A percentile compares a stretch with the other conserved stretches of the same genome.
Evolutionary conservation across 345 rosid genomes (phyloP).

Genomic region (Rhizophora mangle): DNA sequence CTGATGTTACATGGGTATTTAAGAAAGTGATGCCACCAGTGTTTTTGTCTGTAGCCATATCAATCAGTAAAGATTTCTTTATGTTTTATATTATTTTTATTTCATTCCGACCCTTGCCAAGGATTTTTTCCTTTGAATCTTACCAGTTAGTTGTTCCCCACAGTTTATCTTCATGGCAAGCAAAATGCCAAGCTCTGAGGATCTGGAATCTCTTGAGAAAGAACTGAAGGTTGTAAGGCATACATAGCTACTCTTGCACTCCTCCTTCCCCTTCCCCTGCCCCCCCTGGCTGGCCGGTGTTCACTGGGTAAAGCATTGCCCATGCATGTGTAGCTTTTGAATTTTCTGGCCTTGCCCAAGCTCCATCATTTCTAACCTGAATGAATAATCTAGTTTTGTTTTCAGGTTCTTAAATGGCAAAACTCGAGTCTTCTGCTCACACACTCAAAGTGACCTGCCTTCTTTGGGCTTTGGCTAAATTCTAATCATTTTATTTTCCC

Average conservation of each 20-base stretch:
- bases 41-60: conserved; percentile 1
- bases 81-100: conserved; percentile 4
- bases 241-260: not conserved
- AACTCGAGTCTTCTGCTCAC: not conserved
- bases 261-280: not conserved
- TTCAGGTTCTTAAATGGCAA: not conserved
- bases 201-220: conserved; percentile 37
- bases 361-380: not conserved
- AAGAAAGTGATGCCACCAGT: conserved; percentile 8
- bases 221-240: conserved; percentile 40
- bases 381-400: not conserved
- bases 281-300: not conserved
- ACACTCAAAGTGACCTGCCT: not conserved
- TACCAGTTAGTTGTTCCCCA: conserved; percentile 14
- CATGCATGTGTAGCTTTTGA: too few relatives aligned
- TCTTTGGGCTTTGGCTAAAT: not conserved
- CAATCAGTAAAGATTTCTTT: conserved; percentile 16
- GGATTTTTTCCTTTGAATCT: conserved; percentile 8
- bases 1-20: conserved; percentile 6
- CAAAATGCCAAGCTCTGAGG: conserved; percentile 27
- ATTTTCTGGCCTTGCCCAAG: not conserved
- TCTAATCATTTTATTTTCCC: conserved; percentile 12
- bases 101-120: not conserved
- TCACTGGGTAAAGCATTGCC: too few relatives aligned
- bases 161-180: conserved; percentile 59